Percentiles rank a stretch among this genome's conserved stretches.
These are phyloP conservation scores for Rhexocercosporidium sp. DNA, from an alignment of 2,329 filamentous ascomycete genomes.

Conservation along the genomic window DNA sequence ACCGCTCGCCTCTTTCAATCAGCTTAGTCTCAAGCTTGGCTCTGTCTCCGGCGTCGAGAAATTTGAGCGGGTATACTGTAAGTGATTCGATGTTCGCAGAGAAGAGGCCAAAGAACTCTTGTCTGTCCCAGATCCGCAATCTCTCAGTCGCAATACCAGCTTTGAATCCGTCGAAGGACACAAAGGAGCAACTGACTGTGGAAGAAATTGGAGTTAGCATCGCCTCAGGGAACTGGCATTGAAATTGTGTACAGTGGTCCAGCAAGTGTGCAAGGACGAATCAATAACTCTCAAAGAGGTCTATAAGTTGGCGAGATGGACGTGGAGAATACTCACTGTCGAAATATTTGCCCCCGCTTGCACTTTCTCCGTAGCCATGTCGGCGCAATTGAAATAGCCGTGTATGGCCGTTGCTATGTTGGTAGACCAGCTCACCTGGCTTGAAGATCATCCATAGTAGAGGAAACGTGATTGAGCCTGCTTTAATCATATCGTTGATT, in stretches of 20 bases:
- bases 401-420: slow-evolving; percentile 16
- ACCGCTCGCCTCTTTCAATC: slow-evolving; percentile 21
- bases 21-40: slow-evolving; percentile 2
- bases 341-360: slow-evolving; percentile 21
- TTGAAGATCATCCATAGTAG: slow-evolving; percentile 26
- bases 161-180: slow-evolving; percentile 21
- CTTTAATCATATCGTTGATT: slow-evolving; percentile 19
- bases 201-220: neutral
- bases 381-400: slow-evolving; percentile 19
- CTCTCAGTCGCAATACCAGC: slow-evolving; percentile 18
- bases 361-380: slow-evolving; percentile 24
- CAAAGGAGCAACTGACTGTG: slow-evolving; percentile 17
- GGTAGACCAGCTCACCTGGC: slow-evolving; percentile 23
- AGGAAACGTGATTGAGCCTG: slow-evolving; percentile 20
- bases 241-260: no score
- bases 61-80: slow-evolving; percentile 17
- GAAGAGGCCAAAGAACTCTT: slow-evolving; percentile 24
- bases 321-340: slow-evolving; percentile 1
- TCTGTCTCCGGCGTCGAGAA: slow-evolving; percentile 3
- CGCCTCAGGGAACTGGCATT: no score
- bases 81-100: slow-evolving; percentile 18
- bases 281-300: neutral
- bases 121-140: slow-evolving; percentile 21
- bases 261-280: neutral
- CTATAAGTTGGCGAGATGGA: neutral